Base-by-base conservation (phyloP, 176 grass and related monocot species). In the Pontederia crassipes region DNA sequence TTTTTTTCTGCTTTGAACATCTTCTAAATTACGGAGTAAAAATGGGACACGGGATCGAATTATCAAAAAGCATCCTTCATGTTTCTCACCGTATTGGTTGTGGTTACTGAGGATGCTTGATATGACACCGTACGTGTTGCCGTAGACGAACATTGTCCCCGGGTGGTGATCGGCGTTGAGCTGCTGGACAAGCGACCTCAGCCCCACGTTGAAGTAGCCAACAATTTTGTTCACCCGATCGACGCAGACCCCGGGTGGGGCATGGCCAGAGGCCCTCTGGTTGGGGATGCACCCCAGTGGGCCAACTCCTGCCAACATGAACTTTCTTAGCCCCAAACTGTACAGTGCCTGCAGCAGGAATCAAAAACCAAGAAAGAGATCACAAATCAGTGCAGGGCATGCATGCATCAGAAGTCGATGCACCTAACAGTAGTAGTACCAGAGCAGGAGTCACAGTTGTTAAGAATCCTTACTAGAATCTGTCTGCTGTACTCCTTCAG, bases 211-310 rank as follows among this genome's bases (percentile, higher is more conserved):
- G 78, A 82, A 79, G 61, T 75, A 12, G 12, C 46, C 75, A 28
- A 78, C 71, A 55, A 78, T 68, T 55, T 68, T 75, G 52, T 86
- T 82, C 54, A 82, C 71, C 59, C 59, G 71, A 59, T 87, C 84
- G 4, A 68, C 61, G 27, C 79, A 82, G 32, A 55, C 51, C 0
- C 74, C 83, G 4, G 0, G 60, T 17, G 50, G 67, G 16, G 29
- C 64, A 11, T 20, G 10, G 8, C 73, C 65, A 1, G 56, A 70
- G 40, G 74, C 59, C 59, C 74, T 64, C 49, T 78, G 69, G 48
- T 55, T 56, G 0, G 83, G 78, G 17, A 81, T 67, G 78, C 83
- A 86, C 18, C 83, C 78, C 9, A 86, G 57, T 2, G 83, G 83
- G 9, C 78, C 74, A 26, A 81, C 53, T 4, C 83, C 74, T 29